phyloP scores from a whole-genome alignment of 2,329 filamentous ascomycete species.

The Pestalotiopsis sp. region DNA sequence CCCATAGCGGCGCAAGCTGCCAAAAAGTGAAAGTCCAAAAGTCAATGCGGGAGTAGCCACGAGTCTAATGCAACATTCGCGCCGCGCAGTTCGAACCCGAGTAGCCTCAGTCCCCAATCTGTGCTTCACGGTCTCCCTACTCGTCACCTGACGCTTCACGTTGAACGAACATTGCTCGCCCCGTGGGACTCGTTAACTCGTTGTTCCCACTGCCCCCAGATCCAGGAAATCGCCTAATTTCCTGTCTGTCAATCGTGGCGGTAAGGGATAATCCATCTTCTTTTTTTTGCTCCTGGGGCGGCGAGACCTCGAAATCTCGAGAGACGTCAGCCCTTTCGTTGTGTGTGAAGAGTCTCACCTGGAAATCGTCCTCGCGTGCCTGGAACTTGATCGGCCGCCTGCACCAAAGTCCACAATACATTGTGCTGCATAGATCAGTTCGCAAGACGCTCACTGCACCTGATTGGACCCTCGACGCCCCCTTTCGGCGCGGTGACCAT shows the following conservation, averaged over 20 bases:
- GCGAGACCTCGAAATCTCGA: not conserved
- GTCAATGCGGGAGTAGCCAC: not conserved
- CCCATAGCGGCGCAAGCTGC: not conserved
- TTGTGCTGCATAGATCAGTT: not conserved
- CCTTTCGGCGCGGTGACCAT: not conserved
- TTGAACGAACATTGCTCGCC: slow-evolving; percentile 40
- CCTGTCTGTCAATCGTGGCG: slow-evolving; percentile 50
- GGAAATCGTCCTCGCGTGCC: slow-evolving; percentile 3
- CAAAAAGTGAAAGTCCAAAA: not conserved
- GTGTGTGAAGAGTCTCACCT: slow-evolving; percentile 27
- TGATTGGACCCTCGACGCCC: not conserved
- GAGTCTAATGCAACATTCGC: not conserved
- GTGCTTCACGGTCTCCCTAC: slow-evolving; percentile 29
- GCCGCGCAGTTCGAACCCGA: slow-evolving; percentile 46
- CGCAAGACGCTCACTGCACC: not conserved
- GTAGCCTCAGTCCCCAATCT: slow-evolving; percentile 29
- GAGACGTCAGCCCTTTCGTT: slow-evolving; percentile 1
- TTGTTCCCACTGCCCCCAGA: slow-evolving; percentile 53
- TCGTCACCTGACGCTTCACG: slow-evolving; percentile 44
- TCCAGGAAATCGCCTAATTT: slow-evolving; percentile 51
- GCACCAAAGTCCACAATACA: not conserved
- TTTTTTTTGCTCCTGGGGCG: slow-evolving; percentile 14
- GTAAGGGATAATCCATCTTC: slow-evolving; percentile 47
- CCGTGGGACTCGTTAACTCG: slow-evolving; percentile 68
- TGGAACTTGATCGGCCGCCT: slow-evolving; percentile 7